A percentile compares a stretch with the other conserved stretches of the same genome.
These are phyloP conservation scores for Phytomonas francai DNA, from an alignment of 208 protist species.

Conservation along the genomic window DNA sequence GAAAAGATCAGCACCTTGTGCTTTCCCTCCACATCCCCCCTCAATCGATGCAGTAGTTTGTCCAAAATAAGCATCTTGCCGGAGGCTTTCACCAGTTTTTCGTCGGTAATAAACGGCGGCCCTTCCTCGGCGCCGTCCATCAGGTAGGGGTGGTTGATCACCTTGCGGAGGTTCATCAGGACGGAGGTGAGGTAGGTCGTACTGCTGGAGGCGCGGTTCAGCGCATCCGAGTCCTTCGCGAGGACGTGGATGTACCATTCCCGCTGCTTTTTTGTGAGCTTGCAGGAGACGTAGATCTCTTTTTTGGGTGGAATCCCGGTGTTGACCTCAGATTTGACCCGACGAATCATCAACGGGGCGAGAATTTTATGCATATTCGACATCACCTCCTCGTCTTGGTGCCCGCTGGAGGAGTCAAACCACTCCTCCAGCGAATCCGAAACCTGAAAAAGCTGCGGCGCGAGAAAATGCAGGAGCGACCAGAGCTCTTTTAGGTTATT, in stretches of 20 bases:
- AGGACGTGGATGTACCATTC: conserved; percentile 94
- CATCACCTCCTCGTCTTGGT: conserved; percentile 76
- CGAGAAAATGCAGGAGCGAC: conserved; percentile 93
- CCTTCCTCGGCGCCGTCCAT: conserved; percentile 93
- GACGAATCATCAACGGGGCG: conserved; percentile 94
- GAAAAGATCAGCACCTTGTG: conserved; percentile 98
- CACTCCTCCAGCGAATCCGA: conserved; percentile 85
- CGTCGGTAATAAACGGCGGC: conserved; percentile 84
- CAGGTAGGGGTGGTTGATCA: conserved; percentile 95
- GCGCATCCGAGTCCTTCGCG: conserved; percentile 90
- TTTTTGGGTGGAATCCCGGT: conserved; percentile 96
- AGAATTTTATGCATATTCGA: conserved; percentile 89
- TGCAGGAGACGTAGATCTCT: conserved; percentile 95
- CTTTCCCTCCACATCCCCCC: conserved; percentile 47
- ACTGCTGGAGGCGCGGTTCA: conserved; percentile 85
- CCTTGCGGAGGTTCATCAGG: conserved; percentile 89
- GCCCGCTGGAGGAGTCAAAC: conserved; percentile 87
- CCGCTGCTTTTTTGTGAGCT: conserved; percentile 90
- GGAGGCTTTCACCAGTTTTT: conserved; percentile 83
- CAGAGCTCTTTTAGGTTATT: conserved; percentile 97
- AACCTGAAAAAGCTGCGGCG: conserved; percentile 87
- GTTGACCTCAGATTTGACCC: conserved; percentile 95
- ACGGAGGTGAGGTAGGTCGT: conserved; percentile 66
- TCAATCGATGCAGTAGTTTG: conserved; percentile 87
- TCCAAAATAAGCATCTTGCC: conserved; percentile 95